Evolutionary conservation across 2,329 filamentous ascomycete species (phyloP).

Genomic region (Cladosporium sp.): DNA sequence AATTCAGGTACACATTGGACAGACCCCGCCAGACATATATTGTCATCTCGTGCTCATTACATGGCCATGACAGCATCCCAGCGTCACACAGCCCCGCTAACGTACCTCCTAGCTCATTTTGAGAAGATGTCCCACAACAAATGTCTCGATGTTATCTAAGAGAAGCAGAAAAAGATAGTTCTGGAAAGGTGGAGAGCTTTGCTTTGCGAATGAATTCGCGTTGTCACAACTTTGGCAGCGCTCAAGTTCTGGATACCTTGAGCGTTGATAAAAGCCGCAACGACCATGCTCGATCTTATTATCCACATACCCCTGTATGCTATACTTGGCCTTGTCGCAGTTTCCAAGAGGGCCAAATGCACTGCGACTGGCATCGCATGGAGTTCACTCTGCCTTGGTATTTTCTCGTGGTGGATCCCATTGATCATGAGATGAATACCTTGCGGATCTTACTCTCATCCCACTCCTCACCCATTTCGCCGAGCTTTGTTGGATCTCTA

Average conservation of each 20-base stretch:
- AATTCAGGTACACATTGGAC: background rate
- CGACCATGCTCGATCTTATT: background rate
- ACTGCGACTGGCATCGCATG: background rate
- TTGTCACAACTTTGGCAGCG: background rate
- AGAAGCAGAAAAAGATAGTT: background rate
- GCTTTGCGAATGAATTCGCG: background rate
- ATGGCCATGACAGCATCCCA: constrained; percentile 2
- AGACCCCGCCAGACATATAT: background rate
- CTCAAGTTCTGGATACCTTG: background rate
- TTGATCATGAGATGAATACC: constrained; percentile 78
- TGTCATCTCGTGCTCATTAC: constrained; percentile 4
- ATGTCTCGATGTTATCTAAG: background rate
- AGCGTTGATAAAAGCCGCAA: background rate
- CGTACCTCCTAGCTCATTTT: constrained; percentile 21
- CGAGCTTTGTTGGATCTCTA: constrained; percentile 70
- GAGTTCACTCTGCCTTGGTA: background rate
- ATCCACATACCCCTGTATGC: background rate
- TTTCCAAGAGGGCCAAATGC: background rate
- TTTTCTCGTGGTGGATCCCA: background rate
- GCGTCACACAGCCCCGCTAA: constrained; percentile 25
- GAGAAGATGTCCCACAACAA: background rate
- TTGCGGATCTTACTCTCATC: constrained; percentile 68
- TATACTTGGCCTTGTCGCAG: background rate
- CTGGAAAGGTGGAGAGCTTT: background rate
- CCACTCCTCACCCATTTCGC: constrained; percentile 60